Base-by-base conservation (phyloP, 345 rosid genomes). In the Brassica juncea region DNA sequence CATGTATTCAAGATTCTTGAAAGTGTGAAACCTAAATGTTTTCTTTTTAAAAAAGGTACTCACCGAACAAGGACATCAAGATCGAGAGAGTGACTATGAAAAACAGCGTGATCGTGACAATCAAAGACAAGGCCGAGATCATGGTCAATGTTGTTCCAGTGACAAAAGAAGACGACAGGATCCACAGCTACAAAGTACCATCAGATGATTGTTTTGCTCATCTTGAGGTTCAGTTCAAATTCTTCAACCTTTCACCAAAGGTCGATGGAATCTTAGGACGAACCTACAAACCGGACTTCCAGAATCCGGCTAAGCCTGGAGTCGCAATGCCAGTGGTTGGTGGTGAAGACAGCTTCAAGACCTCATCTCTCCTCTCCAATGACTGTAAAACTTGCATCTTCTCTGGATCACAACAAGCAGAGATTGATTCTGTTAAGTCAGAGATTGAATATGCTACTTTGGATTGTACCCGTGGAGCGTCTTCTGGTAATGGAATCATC, bases 131-230 rank as follows among this genome's bases (percentile, higher is more conserved):
- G 15, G 57, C 57, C 21, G 57, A 52, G 57, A 52, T 52, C 57
- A 52, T 52, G 57, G 57, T 52, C 19, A 52, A 52, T 52, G 57
- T 52, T 52, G 57, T 52, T n/a, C 57, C 57, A 52, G 57, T 52
- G 21, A n/a, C 57, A 52, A 52, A 52, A 52, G 57, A 52, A n/a
- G 57, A 52, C 57, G 57, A 52, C 57, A 52, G 57, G 57, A 52
- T 52, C 57, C 57, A 52, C 57, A 52, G 57, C 57, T 52, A 52
- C 57, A 52, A 52, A 52, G 57, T 52, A 52, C 57, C 57, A n/a
- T 52, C 57, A n/a, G 57, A 52, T 2, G 57, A 52, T 7, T 52
- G 57, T 52, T 52, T 52, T n/a, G 57, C 57, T 1, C 57, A 52
- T 52, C 57, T 52, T 2, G 57, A 52, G 8, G 57, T 52, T 52